Conservation (phyloP, 345 rosid genomes). For the Melaleuca alternifolia region DNA sequence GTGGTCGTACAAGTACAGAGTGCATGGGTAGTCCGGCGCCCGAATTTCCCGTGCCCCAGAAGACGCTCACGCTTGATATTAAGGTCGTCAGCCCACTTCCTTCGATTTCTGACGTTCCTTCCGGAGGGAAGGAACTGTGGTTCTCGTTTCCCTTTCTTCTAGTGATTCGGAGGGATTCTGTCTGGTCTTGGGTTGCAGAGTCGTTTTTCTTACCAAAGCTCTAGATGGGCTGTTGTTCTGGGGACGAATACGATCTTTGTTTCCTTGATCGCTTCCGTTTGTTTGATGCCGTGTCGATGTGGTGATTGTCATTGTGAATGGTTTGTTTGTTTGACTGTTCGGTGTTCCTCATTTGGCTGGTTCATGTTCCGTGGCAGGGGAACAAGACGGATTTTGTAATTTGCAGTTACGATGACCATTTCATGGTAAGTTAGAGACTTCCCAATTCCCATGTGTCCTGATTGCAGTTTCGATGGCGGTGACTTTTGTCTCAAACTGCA, state of each 20-base stretch:
- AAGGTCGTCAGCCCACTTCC: slow-evolving; percentile 32
- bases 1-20: background rate
- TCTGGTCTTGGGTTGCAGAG: background rate
- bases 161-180: background rate
- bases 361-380: slow-evolving; percentile 38
- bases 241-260: background rate
- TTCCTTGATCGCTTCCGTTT: background rate
- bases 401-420: slow-evolving; percentile 68
- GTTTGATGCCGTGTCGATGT: background rate
- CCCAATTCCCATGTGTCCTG: background rate
- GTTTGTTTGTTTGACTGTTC: background rate
- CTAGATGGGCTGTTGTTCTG: background rate
- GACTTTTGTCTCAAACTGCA: background rate
- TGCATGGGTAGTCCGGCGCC: slow-evolving; percentile 22
- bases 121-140: background rate
- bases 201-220: background rate
- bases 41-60: slow-evolving; percentile 43
- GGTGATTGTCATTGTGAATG: background rate
- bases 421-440: slow-evolving; percentile 49
- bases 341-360: background rate
- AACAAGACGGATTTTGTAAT: slow-evolving; percentile 73
- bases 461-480: background rate
- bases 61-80: slow-evolving; percentile 25
- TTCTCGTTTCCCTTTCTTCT: background rate
- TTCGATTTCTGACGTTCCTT: background rate